A percentile compares a stretch with the other conserved stretches of the same genome.
Conservation (phyloP, 2,329 filamentous ascomycete genomes). For the Aurifilum marmelostoma region DNA sequence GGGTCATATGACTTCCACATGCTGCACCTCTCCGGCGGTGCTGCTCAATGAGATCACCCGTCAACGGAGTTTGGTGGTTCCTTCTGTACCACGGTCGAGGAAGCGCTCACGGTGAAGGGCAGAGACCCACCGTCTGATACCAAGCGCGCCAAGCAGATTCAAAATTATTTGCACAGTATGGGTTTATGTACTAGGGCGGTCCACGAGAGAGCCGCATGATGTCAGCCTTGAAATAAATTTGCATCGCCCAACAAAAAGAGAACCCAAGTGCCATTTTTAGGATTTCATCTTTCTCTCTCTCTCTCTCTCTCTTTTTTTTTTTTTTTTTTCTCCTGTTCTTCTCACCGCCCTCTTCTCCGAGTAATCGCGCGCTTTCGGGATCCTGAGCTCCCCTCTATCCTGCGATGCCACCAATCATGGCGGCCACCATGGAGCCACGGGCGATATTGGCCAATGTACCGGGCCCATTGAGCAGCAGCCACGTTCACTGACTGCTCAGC, state of each 20-base stretch:
- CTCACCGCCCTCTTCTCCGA: conserved; percentile 20
- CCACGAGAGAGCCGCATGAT: conserved; percentile 20
- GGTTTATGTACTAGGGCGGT: conserved; percentile 5
- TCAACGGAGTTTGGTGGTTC: background rate
- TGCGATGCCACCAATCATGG: conserved; percentile 20
- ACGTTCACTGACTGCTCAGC: conserved; percentile 37
- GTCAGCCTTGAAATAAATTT: conserved; percentile 28
- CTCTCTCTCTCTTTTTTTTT: too few relatives aligned
- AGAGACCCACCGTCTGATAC: conserved; percentile 17
- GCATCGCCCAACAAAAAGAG: conserved; percentile 1
- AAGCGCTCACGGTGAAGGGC: conserved; percentile 10
- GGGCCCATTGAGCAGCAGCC: conserved; percentile 39
- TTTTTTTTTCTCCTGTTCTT: background rate
- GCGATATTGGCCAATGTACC: conserved; percentile 19
- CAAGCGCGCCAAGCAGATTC: conserved; percentile 1
- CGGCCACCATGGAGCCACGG: conserved; percentile 22
- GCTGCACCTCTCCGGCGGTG: conserved; percentile 21
- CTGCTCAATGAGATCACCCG: background rate
- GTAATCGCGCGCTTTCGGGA: conserved; percentile 17
- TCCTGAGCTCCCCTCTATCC: conserved; percentile 21
- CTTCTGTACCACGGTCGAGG: background rate
- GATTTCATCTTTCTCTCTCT: background rate
- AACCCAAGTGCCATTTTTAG: conserved; percentile 28
- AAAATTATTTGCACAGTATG: conserved; percentile 14
- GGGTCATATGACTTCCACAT: conserved; percentile 26